phyloP scores from a whole-genome alignment of 768 basidiomycete species.

The Leucosporidium yakuticum region DNA sequence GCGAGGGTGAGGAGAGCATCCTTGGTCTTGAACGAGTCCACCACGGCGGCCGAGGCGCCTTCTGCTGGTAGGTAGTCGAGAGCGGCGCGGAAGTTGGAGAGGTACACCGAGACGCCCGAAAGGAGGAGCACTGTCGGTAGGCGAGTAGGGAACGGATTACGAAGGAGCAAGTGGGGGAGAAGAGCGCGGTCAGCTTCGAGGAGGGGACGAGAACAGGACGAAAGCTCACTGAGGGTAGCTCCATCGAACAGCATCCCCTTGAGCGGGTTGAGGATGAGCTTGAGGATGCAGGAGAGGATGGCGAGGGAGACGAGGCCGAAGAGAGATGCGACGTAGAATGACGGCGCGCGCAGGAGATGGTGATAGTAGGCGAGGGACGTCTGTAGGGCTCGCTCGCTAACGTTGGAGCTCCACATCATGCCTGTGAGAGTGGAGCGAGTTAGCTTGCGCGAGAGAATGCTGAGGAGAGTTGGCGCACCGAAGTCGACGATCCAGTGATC shows the following conservation, averaged over 20 bases:
- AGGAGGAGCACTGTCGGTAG: constrained; percentile 17
- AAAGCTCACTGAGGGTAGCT: constrained; percentile 18
- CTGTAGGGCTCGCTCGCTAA: neutral
- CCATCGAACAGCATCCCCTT: constrained; percentile 25
- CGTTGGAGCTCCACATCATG: constrained; percentile 16
- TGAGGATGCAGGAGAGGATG: neutral
- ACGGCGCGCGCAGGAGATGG: constrained; percentile 15
- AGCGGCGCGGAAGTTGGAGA: constrained; percentile 28
- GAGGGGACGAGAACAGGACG: too few species aligned
- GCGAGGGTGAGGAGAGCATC: constrained; percentile 3
- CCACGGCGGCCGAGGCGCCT: constrained; percentile 5
- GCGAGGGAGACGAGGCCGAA: constrained; percentile 4
- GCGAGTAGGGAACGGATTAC: neutral
- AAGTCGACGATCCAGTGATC: constrained; percentile 20
- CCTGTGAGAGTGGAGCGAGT: neutral
- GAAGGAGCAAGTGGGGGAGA: neutral
- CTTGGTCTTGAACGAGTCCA: constrained; percentile 23
- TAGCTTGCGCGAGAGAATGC: neutral
- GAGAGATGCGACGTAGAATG: constrained; percentile 13
- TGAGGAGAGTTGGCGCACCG: neutral
- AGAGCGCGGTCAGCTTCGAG: neutral
- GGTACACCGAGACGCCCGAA: constrained; percentile 26
- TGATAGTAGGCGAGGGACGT: constrained; percentile 25
- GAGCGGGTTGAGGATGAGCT: constrained; percentile 21
- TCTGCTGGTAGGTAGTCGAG: constrained; percentile 29